A percentile compares a stretch with the other conserved stretches of the same genome.
phyloP scores from a whole-genome alignment of 164 flowering plant genomes.

The Macadamia tetraphylla region DNA sequence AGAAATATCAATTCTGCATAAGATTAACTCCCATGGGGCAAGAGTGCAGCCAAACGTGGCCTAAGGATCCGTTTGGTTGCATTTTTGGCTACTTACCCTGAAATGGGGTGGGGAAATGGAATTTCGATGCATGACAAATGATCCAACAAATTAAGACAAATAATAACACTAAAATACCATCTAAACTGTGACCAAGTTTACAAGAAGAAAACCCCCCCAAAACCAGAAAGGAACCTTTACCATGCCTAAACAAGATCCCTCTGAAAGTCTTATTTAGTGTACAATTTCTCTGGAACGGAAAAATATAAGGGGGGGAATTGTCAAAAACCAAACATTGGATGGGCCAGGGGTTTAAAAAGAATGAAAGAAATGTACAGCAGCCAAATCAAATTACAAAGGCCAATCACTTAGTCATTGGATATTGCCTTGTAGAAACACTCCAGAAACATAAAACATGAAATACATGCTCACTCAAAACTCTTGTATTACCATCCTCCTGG shows the following conservation, averaged over 20 bases:
- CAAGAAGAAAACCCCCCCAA: no score
- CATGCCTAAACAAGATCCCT: neutral
- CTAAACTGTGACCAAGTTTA: neutral
- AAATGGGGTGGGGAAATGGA: no score
- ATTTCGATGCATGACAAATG: no score
- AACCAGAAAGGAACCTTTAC: neutral
- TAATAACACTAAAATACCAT: no score
- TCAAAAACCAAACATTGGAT: neutral
- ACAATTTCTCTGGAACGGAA: neutral
- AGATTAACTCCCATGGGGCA: no score
- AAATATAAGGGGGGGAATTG: neutral
- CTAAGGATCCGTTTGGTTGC: no score
- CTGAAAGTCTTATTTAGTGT: constrained; percentile 1
- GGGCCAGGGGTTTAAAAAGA: neutral
- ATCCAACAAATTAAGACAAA: no score
- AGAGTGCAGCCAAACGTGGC: no score
- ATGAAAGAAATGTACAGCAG: neutral
- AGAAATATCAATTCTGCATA: no score
- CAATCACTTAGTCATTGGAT: neutral
- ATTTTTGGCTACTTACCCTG: no score
- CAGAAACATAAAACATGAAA: neutral
- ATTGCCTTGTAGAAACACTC: neutral
- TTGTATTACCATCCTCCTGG: neutral
- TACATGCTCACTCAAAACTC: neutral
- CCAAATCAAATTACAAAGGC: neutral